Evolutionary conservation across 208 protist genomes (phyloP).

Genomic region (Strigomonas culicis): DNA sequence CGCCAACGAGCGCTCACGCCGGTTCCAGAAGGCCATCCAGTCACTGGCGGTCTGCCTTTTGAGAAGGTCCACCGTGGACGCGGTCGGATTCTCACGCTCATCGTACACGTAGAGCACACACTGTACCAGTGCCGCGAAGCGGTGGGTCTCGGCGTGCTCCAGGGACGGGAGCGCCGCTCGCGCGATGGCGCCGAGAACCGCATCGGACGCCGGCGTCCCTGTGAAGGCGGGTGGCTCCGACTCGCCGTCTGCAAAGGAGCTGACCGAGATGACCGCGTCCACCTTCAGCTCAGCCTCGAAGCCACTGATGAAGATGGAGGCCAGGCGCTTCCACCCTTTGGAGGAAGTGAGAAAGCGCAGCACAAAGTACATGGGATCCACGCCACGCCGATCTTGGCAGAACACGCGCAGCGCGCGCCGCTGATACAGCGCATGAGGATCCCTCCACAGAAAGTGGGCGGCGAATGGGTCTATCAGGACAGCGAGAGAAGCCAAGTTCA

Average conservation of each 20-base stretch:
- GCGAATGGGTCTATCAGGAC: conserved; percentile 23
- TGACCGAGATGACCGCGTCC: conserved; percentile 29
- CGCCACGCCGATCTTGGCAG: conserved; percentile 27
- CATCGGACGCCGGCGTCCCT: not conserved
- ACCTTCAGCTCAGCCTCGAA: conserved; percentile 31
- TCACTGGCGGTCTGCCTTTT: conserved; percentile 16
- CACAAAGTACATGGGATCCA: conserved; percentile 44
- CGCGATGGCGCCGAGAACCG: conserved; percentile 6
- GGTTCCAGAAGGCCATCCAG: conserved; percentile 18
- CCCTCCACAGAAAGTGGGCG: conserved; percentile 25
- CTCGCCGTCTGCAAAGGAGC: conserved; percentile 35
- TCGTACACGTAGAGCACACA: too few species aligned
- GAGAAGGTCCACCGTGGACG: too few species aligned
- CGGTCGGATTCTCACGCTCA: too few species aligned
- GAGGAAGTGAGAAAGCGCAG: conserved; percentile 42
- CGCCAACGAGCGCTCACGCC: conserved; percentile 12
- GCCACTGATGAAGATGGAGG: conserved; percentile 29
- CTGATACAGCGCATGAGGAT: conserved; percentile 6
- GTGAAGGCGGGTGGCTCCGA: conserved; percentile 15
- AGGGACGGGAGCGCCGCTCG: not conserved
- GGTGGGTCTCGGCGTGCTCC: too few species aligned
- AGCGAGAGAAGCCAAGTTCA: conserved; percentile 30
- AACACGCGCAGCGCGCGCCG: conserved; percentile 24
- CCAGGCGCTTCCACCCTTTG: conserved; percentile 37
- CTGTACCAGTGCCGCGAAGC: too few species aligned